Conservation (phyloP, 345 rosid genomes). For the Viola odorata region DNA sequence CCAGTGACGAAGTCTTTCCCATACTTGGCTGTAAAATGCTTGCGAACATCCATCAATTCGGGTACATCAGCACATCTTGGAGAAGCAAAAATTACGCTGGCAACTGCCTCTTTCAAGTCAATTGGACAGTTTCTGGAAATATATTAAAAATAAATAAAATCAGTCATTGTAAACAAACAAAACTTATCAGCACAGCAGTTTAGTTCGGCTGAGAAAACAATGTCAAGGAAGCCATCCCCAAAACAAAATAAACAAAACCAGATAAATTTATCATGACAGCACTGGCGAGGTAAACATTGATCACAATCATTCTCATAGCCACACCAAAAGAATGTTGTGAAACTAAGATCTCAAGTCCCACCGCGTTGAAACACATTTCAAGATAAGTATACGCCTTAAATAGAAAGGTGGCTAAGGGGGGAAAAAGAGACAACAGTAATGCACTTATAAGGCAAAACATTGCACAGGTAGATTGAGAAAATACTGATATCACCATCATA, state of each 20-base stretch:
- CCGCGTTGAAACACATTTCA: too few relatives aligned
- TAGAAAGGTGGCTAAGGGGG: too few relatives aligned
- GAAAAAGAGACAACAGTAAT: too few relatives aligned
- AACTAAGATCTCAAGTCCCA: too few relatives aligned
- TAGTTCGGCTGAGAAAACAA: background rate
- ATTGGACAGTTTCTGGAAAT: constrained; percentile 53
- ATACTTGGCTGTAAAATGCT: constrained; percentile 72
- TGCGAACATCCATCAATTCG: constrained; percentile 65
- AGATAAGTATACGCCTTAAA: too few relatives aligned
- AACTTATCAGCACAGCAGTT: background rate
- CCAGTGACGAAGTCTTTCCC: constrained; percentile 79
- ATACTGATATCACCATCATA: too few relatives aligned
- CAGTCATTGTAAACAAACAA: background rate
- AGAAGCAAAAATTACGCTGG: constrained; percentile 67
- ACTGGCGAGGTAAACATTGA: too few relatives aligned
- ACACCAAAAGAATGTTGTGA: too few relatives aligned
- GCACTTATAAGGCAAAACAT: too few relatives aligned
- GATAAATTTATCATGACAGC: too few relatives aligned
- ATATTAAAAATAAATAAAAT: background rate
- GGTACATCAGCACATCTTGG: constrained; percentile 74
- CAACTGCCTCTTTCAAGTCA: constrained; percentile 76
- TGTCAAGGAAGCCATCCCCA: background rate
- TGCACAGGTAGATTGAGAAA: too few relatives aligned
- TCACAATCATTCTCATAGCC: too few relatives aligned
- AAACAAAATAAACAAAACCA: background rate